These are phyloP conservation scores for Voacanga thouarsii DNA, from an alignment of 257 asterid species.

Conservation along the genomic window DNA sequence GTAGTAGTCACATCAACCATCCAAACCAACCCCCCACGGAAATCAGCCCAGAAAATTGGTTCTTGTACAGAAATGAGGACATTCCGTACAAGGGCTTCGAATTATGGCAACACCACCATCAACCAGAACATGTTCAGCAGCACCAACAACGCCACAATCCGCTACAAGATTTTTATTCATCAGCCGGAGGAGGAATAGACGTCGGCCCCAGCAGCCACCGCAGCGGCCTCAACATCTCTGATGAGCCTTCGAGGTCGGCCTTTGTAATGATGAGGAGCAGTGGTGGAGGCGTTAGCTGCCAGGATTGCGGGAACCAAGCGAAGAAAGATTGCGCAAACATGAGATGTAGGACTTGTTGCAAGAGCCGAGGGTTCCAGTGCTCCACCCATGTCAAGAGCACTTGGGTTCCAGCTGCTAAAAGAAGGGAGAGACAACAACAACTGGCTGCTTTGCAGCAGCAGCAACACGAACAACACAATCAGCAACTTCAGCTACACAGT, in stretches of 20 bases:
- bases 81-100: conserved; percentile 75
- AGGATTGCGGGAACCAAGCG: conserved; percentile 87
- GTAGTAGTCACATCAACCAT: not conserved
- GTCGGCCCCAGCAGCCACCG: conserved; percentile 40
- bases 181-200: conserved; percentile 50
- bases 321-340: conserved; percentile 78
- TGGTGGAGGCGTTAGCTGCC: conserved; percentile 73
- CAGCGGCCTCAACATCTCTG: conserved; percentile 31
- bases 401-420: conserved; percentile 88
- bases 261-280: conserved; percentile 66
- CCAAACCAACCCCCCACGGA: conserved; percentile 22
- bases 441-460: conserved; percentile 32
- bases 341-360: conserved; percentile 94
- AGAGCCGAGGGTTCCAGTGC: conserved; percentile 80
- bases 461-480: conserved; percentile 20
- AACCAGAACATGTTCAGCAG: conserved; percentile 16
- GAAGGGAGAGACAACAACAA: conserved; percentile 71
- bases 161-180: conserved; percentile 61
- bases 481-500: conserved; percentile 15
- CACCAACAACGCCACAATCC: conserved; percentile 37
- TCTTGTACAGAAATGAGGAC: conserved; percentile 51
- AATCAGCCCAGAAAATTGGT: conserved; percentile 73
- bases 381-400: conserved; percentile 78
- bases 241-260: conserved; percentile 48
- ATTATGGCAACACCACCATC: conserved; percentile 50